These are phyloP conservation scores for Urochloa ruziziensis DNA, from an alignment of 176 grass and related monocot species.

Conservation along the genomic window DNA sequence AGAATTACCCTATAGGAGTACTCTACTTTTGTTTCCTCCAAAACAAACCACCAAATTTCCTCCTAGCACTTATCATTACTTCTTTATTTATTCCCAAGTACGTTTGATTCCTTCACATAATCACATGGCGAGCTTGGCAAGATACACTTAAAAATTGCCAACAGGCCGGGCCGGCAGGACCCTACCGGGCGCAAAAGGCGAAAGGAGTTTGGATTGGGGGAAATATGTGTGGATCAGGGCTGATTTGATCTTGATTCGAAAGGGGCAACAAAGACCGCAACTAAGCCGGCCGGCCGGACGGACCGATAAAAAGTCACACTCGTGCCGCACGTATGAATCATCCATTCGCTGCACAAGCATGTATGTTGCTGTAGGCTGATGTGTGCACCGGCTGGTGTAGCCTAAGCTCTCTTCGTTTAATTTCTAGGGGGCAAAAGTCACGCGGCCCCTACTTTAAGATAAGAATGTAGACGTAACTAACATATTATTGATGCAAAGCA, in stretches of 20 bases:
- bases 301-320: neutral
- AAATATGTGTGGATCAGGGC: neutral
- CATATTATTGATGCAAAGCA: neutral
- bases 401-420: neutral
- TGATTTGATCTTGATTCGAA: neutral
- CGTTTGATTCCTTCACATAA: neutral
- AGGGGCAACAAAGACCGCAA: neutral
- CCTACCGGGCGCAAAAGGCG: neutral
- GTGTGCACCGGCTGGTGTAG: neutral
- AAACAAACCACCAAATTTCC: neutral
- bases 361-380: neutral
- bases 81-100: neutral
- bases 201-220: neutral
- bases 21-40: neutral
- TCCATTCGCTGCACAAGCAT: neutral
- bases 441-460: slow-evolving; percentile 13
- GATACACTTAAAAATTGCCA: neutral
- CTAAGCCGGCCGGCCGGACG: neutral
- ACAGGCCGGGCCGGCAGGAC: neutral
- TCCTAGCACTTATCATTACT: neutral
- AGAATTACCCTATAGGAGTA: neutral
- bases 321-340: neutral
- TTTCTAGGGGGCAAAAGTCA: neutral
- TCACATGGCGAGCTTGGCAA: neutral
- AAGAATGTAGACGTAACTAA: neutral